Evolutionary conservation across 2,329 filamentous ascomycete genomes (phyloP), one percentile per base, ranked within the genome.

Genomic region (Macrophomina pseudophaseolina): DNA sequence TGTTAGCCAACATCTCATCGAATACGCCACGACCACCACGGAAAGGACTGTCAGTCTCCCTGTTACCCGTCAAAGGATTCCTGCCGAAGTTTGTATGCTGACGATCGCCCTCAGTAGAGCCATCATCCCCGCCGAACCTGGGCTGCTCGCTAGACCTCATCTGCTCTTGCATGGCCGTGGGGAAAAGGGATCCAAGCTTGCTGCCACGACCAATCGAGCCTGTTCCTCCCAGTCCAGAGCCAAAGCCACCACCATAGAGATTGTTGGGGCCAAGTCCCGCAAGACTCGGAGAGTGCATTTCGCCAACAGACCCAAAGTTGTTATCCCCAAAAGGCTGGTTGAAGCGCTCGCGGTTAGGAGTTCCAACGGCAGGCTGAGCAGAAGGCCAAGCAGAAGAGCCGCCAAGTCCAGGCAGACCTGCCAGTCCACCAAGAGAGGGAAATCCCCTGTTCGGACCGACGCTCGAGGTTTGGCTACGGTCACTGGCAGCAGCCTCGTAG

Each of bases 391-490:
- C 83, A 18, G 85, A 81, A 64, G 87, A 83, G 81, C 90, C 90
- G 62, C 89, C 88, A 11, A 81, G 71, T 9, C 80, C 80, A 44
- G 79, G 78, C 62, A 91, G 80, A 44, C 83, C 82, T 67, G 86
- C 83, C 18, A 92, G 79, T 32, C 85, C 87, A 54, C 85, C 86
- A 5, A 92, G 75, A 11, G 82, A 80, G 12, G 89, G 84, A 70
- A 92, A 97, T 9, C 86, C 89, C 72, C 93, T 91, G 51, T 82
- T 80, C 32, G 91, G 88, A 12, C 92, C 91, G 18, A 90, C 91
- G 74, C 94, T 97, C 0, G 94, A 97, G 0, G 92, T 97, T 78
- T 97, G 93, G 76, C 94, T 97, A 23, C 94, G 90, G 75, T 98
- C 94, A 71, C 93, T 92, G 5, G 90, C 90, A 62, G 92, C 89